Evolutionary conservation across 2,329 filamentous ascomycete species (phyloP).

Genomic region (Fusarium pseudograminearum): DNA sequence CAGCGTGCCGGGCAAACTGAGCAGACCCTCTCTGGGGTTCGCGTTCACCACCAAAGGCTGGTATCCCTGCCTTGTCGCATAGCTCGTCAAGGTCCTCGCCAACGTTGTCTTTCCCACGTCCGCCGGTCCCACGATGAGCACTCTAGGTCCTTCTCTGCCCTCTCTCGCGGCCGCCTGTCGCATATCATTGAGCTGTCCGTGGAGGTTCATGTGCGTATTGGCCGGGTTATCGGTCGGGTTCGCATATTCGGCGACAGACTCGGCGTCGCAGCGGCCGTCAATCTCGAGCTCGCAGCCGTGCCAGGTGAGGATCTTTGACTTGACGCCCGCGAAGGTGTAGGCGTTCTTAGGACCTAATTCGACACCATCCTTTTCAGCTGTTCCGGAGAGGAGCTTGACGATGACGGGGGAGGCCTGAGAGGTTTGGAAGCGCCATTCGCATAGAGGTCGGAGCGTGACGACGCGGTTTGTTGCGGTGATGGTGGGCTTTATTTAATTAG

Average conservation of each 20-base stretch:
- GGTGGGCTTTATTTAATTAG: conserved; percentile 50
- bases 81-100: conserved; percentile 80
- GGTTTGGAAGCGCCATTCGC: conserved; percentile 85
- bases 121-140: conserved; percentile 83
- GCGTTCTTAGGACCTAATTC: conserved; percentile 85
- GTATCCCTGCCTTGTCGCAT: conserved; percentile 78
- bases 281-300: conserved; percentile 89
- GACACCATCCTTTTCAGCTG: conserved; percentile 93
- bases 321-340: conserved; percentile 84
- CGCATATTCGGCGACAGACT: conserved; percentile 71
- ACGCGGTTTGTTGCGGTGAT: conserved; percentile 58
- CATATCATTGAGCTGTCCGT: conserved; percentile 84
- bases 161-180: conserved; percentile 69
- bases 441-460: conserved; percentile 69
- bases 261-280: conserved; percentile 67
- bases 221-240: conserved; percentile 83
- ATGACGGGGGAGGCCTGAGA: conserved; percentile 60
- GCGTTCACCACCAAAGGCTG: conserved; percentile 88
- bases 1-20: conserved; percentile 82
- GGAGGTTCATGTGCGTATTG: conserved; percentile 83
- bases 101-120: conserved; percentile 87
- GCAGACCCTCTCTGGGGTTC: conserved; percentile 83
- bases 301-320: conserved; percentile 92
- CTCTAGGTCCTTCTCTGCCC: conserved; percentile 74
- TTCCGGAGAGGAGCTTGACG: conserved; percentile 78